Evolutionary conservation across 768 basidiomycete genomes (phyloP), one percentile per base, ranked within the genome.

Genomic region (Pleurotus djamor): DNA sequence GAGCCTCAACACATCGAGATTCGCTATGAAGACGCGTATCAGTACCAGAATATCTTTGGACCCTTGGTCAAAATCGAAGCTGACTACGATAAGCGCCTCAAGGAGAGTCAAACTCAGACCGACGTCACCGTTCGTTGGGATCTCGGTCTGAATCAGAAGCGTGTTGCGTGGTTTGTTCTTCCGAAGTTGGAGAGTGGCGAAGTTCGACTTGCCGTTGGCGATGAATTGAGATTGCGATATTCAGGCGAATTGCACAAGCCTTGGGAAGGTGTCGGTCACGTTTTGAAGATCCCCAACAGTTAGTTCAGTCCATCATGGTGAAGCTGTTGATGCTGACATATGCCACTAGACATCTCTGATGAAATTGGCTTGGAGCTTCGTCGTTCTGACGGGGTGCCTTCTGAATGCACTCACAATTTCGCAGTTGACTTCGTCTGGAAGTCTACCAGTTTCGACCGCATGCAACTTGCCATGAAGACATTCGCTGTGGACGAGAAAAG

Each of bases 391-490:
- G 94, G 94, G 13, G 95, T 96, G 5, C 97, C 97, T 4, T 86
- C 89, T 14, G 96, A 98, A 35, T 86, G 94, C 73, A 94, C 94
- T 0, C 94, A 96, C 69, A 92, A 93, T 65, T 98, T 97, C 67
- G 88, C 92, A 0, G 97, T 90, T n/a, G 97, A 99, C 72, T 99
- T 98, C 68, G 96, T 99, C 4, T 99, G 97, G 97, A 99, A 99
- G 74, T 96, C 95, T 4, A 99, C 97, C 1, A 98, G 96, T 72
- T 99, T 99, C 67, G 97, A 99, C 72, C 83, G 97, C 51, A 99
- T 99, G 97, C 97, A 99, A 70, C 82, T 94, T 36, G 96, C 97
- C 0, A 98, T 99, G 96, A 98, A 98, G 83, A 98, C 96, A 0
- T 99, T 99, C 69, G 97, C 97, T 6, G 91, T 99, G 14, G 97